phyloP scores from a whole-genome alignment of 139 green algal genomes.

The Micractinium conductrix region DNA sequence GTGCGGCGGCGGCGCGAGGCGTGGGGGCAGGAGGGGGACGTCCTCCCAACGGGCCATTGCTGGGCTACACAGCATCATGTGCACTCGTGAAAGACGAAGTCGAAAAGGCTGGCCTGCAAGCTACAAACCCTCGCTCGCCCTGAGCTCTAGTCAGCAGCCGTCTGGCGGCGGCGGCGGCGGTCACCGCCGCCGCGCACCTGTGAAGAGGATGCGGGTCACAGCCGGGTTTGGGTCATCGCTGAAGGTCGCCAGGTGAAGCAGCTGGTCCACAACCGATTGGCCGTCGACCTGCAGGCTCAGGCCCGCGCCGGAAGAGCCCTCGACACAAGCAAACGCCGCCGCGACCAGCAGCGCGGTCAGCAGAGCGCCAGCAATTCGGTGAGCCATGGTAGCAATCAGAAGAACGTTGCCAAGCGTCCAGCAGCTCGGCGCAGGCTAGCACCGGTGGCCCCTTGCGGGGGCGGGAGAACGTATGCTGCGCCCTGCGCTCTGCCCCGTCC shows the following conservation, averaged over 20 bases:
- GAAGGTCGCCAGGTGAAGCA: slow-evolving; percentile 79
- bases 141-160: too few species aligned
- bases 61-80: background rate
- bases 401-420: background rate
- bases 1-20: too few species aligned
- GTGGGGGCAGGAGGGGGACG: too few species aligned
- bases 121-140: too few species aligned
- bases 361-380: too few species aligned
- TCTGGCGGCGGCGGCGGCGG: background rate
- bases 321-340: background rate
- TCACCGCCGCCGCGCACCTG: slow-evolving; percentile 33
- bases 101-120: background rate
- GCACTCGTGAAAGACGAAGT: background rate
- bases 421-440: too few species aligned
- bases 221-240: slow-evolving; percentile 84
- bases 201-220: slow-evolving; percentile 95
- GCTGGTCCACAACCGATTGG: slow-evolving; percentile 50
- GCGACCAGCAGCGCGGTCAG: background rate
- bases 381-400: background rate
- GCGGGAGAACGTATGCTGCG: background rate
- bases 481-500: too few species aligned
- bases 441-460: background rate
- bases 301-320: too few species aligned
- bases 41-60: too few species aligned
- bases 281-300: slow-evolving; percentile 28